A percentile compares a stretch with the other conserved stretches of the same genome.
Evolutionary conservation across 2,329 filamentous ascomycete genomes (phyloP).

Genomic region (Ascochyta viciae-villosae): DNA sequence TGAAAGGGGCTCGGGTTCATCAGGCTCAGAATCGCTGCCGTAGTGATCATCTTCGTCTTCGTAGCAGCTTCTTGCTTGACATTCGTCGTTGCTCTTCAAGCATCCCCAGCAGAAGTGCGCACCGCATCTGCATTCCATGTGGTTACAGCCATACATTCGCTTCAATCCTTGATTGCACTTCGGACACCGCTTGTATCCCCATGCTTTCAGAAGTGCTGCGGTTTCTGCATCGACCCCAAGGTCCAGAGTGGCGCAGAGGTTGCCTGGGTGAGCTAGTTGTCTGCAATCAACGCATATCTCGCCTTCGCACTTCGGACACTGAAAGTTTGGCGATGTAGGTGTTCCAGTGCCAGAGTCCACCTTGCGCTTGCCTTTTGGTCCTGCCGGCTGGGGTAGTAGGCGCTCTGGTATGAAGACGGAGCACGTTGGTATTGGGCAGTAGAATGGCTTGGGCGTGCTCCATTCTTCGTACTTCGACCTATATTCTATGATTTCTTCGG

Average conservation of each 20-base stretch:
- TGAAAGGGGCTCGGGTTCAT: slow-evolving; percentile 22
- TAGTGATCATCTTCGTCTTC: slow-evolving; percentile 33
- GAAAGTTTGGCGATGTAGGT: slow-evolving; percentile 35
- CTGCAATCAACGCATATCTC: slow-evolving; percentile 56
- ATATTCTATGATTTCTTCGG: slow-evolving; percentile 47
- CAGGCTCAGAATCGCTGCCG: slow-evolving; percentile 32
- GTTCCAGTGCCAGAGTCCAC: slow-evolving; percentile 37
- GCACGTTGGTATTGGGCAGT: slow-evolving; percentile 58
- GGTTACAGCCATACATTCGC: slow-evolving; percentile 58
- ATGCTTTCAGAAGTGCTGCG: slow-evolving; percentile 49
- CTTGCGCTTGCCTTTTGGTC: slow-evolving; percentile 29
- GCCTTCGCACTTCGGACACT: slow-evolving; percentile 55
- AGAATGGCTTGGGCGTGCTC: slow-evolving; percentile 54
- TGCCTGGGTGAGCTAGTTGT: slow-evolving; percentile 49
- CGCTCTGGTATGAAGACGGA: slow-evolving; percentile 55
- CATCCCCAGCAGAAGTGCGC: slow-evolving; percentile 61
- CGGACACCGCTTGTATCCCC: slow-evolving; percentile 59
- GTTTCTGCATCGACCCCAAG: slow-evolving; percentile 48
- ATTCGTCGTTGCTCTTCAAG: slow-evolving; percentile 41
- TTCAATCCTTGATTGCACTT: slow-evolving; percentile 57
- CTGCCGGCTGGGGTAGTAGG: slow-evolving; percentile 24
- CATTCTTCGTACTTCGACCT: slow-evolving; percentile 58
- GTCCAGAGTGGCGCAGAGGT: slow-evolving; percentile 44
- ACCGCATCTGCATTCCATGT: slow-evolving; percentile 59
- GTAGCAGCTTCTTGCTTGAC: slow-evolving; percentile 27